These are phyloP conservation scores for Lipomyces starkeyi DNA, from an alignment of 805 yeast species.

Conservation along the genomic window DNA sequence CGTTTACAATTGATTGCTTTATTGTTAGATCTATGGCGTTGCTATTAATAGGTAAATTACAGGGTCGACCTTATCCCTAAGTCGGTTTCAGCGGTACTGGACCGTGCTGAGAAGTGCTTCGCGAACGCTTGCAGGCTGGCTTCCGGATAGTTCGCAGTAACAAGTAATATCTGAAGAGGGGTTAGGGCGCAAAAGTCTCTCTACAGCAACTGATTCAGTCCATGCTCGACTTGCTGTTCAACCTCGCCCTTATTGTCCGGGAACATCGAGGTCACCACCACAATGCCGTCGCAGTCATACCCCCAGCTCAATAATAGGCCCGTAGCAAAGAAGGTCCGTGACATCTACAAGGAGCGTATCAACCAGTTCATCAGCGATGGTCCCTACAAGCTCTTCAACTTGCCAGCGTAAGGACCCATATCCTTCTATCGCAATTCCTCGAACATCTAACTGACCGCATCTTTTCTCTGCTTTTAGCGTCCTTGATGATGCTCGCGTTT, in stretches of 20 bases:
- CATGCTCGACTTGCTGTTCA: background rate
- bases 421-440: background rate
- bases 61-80: too few relatives aligned
- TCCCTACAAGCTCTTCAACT: slow-evolving; percentile 68
- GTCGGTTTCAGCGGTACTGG: background rate
- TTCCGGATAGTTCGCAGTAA: too few relatives aligned
- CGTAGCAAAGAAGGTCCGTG: slow-evolving; percentile 75
- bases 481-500: slow-evolving; percentile 67
- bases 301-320: slow-evolving; percentile 59
- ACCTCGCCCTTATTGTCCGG: background rate
- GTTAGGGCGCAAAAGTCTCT: background rate
- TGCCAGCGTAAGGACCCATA: slow-evolving; percentile 59
- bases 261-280: background rate
- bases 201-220: background rate
- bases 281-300: slow-evolving; percentile 29
- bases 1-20: background rate
- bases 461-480: slow-evolving; percentile 46
- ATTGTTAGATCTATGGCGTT: background rate
- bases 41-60: too few relatives aligned
- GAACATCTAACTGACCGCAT: slow-evolving; percentile 4
- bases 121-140: too few relatives aligned
- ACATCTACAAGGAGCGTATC: slow-evolving; percentile 71
- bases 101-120: background rate
- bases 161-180: background rate
- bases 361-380: slow-evolving; percentile 81